phyloP scores from a whole-genome alignment of 768 basidiomycete species.

The Royoungia palumana region DNA sequence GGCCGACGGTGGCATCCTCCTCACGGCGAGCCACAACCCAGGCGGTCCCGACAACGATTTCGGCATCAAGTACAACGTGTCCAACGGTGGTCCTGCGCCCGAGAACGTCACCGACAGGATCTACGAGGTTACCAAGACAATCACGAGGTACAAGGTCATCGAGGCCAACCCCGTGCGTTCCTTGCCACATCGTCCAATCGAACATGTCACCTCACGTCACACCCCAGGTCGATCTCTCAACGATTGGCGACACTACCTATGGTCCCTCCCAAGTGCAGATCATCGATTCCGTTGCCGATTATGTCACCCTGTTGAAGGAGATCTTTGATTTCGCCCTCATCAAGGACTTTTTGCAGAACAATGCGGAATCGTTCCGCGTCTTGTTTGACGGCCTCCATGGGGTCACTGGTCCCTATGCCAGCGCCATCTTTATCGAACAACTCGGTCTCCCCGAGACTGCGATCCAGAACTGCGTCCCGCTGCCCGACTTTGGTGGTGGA shows the following conservation, averaged over 20 bases:
- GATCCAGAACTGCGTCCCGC: conserved; percentile 86
- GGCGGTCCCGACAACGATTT: conserved; percentile 98
- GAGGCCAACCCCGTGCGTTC: conserved; percentile 67
- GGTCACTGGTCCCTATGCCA: conserved; percentile 95
- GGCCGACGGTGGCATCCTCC: conserved; percentile 92
- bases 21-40: conserved; percentile 97
- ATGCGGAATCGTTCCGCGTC: conserved; percentile 69
- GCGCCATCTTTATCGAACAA: conserved; percentile 77
- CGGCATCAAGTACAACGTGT: conserved; percentile 99
- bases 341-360: conserved; percentile 77
- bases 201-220: background rate
- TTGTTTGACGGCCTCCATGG: conserved; percentile 96
- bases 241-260: conserved; percentile 73
- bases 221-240: conserved; percentile 74
- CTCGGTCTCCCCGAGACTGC: conserved; percentile 79
- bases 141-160: conserved; percentile 80
- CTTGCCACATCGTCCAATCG: background rate
- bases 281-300: conserved; percentile 93
- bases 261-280: conserved; percentile 84
- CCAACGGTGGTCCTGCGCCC: conserved; percentile 96
- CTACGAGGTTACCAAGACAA: conserved; percentile 85
- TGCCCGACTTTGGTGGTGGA: conserved; percentile 95
- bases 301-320: conserved; percentile 72
- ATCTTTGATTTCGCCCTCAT: conserved; percentile 97
- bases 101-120: conserved; percentile 97